A percentile compares a stretch with the other conserved stretches of the same genome.
Evolutionary conservation across 2,329 filamentous ascomycete genomes (phyloP).

Genomic region (Aspergillus persii): DNA sequence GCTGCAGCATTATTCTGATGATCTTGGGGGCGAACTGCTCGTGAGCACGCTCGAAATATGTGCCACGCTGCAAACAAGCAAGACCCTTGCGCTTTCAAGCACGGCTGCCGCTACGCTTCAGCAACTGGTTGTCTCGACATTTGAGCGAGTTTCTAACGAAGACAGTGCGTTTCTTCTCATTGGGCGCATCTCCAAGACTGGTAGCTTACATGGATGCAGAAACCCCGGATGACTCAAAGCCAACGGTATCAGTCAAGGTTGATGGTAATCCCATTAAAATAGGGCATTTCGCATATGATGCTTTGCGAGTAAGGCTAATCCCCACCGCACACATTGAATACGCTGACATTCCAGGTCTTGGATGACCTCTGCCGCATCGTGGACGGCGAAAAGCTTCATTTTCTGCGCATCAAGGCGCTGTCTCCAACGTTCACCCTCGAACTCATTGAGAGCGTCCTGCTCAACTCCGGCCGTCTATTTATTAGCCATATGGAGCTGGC

Average conservation of each 20-base stretch:
- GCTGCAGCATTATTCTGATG: conserved; percentile 81
- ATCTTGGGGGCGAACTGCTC: conserved; percentile 77
- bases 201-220: conserved; percentile 17
- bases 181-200: background rate
- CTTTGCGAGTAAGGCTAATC: conserved; percentile 61
- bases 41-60: conserved; percentile 85
- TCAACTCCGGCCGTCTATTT: conserved; percentile 81
- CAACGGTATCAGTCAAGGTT: conserved; percentile 65
- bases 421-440: conserved; percentile 84
- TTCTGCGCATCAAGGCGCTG: conserved; percentile 74
- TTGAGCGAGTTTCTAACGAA: conserved; percentile 83
- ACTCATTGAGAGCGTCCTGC: conserved; percentile 84
- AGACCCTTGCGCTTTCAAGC: conserved; percentile 90
- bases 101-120: conserved; percentile 96
- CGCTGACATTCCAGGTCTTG: conserved; percentile 60
- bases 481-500: conserved; percentile 75
- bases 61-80: conserved; percentile 84
- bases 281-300: conserved; percentile 76
- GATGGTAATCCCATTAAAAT: conserved; percentile 65
- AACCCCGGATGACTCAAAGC: conserved; percentile 48
- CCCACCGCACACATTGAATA: background rate
- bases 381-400: conserved; percentile 78
- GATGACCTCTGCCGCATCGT: conserved; percentile 86
- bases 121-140: conserved; percentile 86
- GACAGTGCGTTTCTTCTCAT: conserved; percentile 59